Evolutionary conservation across 352 stramenopile genomes (phyloP).

Genomic region (Globisporangium uncinulatum): DNA sequence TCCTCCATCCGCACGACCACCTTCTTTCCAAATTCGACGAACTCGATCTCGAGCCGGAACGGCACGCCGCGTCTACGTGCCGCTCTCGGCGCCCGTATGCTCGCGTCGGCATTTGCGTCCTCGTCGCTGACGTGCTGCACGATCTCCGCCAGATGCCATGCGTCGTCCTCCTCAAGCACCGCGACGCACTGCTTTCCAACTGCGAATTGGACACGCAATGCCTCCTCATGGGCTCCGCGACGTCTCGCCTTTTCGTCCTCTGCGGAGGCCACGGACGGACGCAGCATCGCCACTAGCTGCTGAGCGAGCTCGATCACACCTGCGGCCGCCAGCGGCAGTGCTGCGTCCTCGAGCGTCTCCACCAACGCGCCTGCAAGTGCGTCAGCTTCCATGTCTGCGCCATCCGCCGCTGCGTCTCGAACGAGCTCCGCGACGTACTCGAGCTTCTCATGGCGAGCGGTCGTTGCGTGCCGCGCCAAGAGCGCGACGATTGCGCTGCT

Average conservation of each 20-base stretch:
- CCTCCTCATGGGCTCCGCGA: constrained; percentile 10
- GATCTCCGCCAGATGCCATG: constrained; percentile 71
- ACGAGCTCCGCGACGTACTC: constrained; percentile 68
- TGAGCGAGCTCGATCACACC: constrained; percentile 15
- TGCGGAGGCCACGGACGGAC: constrained; percentile 11
- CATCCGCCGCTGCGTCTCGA: constrained; percentile 38
- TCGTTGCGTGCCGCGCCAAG: constrained; percentile 14
- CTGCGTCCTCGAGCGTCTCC: constrained; percentile 40
- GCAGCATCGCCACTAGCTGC: constrained; percentile 16
- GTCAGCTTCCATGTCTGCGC: constrained; percentile 9
- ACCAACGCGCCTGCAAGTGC: constrained; percentile 23
- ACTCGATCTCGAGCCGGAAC: constrained; percentile 51
- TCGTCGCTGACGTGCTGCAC: constrained; percentile 23
- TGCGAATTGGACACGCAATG: constrained; percentile 40
- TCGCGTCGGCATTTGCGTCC: constrained; percentile 1
- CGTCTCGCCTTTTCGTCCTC: constrained; percentile 19
- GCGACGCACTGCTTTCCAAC: constrained; percentile 56
- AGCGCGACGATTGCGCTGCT: constrained; percentile 20
- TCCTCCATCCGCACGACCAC: constrained; percentile 46
- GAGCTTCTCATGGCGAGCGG: constrained; percentile 21
- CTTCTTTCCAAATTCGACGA: constrained; percentile 77
- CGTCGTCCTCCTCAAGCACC: constrained; percentile 59
- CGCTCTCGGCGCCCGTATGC: neutral
- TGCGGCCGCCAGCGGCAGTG: constrained; percentile 25
- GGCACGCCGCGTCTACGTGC: constrained; percentile 1